These are phyloP conservation scores for Apophysomyces elegans DNA, from an alignment of 371 early-diverging fungal species.

Conservation along the genomic window DNA sequence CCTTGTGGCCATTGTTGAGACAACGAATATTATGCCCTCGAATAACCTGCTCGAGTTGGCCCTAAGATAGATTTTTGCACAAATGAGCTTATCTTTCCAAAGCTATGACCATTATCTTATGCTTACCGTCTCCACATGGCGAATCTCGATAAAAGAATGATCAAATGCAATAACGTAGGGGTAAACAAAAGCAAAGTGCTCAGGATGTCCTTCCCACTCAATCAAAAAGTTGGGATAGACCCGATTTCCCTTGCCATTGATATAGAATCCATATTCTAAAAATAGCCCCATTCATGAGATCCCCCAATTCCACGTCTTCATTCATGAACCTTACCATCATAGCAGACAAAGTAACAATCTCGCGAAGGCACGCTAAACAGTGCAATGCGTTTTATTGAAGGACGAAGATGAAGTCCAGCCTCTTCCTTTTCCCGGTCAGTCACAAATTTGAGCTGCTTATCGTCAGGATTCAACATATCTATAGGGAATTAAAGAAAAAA, in stretches of 20 bases:
- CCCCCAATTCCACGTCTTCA: not conserved
- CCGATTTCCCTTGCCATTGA: constrained; percentile 50
- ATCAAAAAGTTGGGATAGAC: constrained; percentile 42
- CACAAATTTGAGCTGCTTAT: constrained; percentile 41
- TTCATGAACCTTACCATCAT: constrained; percentile 40
- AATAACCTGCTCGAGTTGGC: constrained; percentile 69
- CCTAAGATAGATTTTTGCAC: constrained; percentile 27
- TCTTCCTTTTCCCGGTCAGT: constrained; percentile 47
- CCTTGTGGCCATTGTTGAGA: constrained; percentile 53
- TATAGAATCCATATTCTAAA: constrained; percentile 55
- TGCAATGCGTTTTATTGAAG: constrained; percentile 42
- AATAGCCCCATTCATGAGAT: not conserved
- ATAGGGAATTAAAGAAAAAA: not conserved
- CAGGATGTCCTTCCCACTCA: constrained; percentile 55
- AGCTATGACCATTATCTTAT: not conserved
- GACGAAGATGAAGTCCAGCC: constrained; percentile 28
- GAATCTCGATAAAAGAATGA: constrained; percentile 48
- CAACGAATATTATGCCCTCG: constrained; percentile 61
- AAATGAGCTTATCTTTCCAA: not conserved
- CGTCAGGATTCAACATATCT: constrained; percentile 48
- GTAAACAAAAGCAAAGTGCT: constrained; percentile 42
- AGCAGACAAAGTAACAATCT: constrained; percentile 47
- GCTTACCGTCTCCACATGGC: constrained; percentile 48
- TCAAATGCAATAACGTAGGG: constrained; percentile 55
- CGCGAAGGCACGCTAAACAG: constrained; percentile 38